A percentile compares a stretch with the other conserved stretches of the same genome.
These are phyloP conservation scores for Malassezia slooffiae DNA, from an alignment of 1,284 basidiomycete species.

Conservation along the genomic window DNA sequence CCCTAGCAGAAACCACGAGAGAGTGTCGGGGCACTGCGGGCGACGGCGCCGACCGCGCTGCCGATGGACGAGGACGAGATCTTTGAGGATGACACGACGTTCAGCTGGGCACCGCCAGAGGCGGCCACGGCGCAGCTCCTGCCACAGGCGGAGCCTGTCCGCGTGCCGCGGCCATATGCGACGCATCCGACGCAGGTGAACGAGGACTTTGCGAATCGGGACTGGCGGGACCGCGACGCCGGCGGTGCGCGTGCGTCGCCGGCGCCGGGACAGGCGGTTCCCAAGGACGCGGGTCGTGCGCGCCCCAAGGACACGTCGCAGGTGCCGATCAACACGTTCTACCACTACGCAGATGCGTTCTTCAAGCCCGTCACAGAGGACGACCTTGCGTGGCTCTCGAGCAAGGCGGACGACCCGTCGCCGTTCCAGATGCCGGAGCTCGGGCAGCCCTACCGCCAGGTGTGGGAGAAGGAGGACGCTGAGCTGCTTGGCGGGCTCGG, in stretches of 20 bases:
- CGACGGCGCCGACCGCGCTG: background rate
- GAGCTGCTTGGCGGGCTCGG: slow-evolving; percentile 10
- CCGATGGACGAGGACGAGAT: slow-evolving; percentile 4
- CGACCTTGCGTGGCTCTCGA: slow-evolving; percentile 43
- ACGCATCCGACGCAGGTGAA: slow-evolving; percentile 37
- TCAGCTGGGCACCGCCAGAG: slow-evolving; percentile 9
- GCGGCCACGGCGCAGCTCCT: slow-evolving; percentile 11
- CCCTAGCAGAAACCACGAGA: background rate
- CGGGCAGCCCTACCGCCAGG: slow-evolving; percentile 74
- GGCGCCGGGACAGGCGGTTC: background rate
- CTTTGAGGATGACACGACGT: slow-evolving; percentile 11
- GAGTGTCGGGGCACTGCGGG: too few relatives aligned
- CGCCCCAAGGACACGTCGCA: slow-evolving; percentile 28
- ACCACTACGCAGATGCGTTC: slow-evolving; percentile 38
- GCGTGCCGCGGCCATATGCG: slow-evolving; percentile 25
- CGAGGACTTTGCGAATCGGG: slow-evolving; percentile 36
- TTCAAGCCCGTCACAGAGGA: slow-evolving; percentile 46
- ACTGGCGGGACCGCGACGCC: slow-evolving; percentile 38
- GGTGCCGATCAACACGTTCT: slow-evolving; percentile 39
- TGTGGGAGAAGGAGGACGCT: slow-evolving; percentile 80
- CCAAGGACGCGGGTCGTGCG: slow-evolving; percentile 1
- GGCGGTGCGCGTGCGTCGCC: background rate
- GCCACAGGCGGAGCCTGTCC: slow-evolving; percentile 22
- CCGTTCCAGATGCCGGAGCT: slow-evolving; percentile 74
- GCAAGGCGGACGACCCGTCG: slow-evolving; percentile 63